Percentiles rank a stretch among this genome's conserved stretches.
Conservation (phyloP, 2,329 filamentous ascomycete genomes). For the Nothophoma quercina region DNA sequence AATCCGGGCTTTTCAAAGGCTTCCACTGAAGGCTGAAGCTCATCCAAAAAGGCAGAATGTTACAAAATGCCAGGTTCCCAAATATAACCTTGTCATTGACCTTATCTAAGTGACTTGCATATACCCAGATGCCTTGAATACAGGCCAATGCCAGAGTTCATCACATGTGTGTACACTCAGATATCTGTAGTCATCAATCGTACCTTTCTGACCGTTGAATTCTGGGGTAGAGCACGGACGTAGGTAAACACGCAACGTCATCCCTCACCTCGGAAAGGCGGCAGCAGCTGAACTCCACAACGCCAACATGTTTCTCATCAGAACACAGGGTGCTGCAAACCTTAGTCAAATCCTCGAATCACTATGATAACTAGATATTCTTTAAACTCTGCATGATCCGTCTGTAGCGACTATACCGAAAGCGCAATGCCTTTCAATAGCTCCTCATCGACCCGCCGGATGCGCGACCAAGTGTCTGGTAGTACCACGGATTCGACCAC, state of each 20-base stretch:
- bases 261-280: conserved; percentile 8
- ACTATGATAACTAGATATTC: background rate
- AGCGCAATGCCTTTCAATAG: conserved; percentile 16
- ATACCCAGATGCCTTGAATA: too few relatives aligned
- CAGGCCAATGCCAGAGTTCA: too few relatives aligned
- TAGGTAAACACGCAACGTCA: conserved; percentile 19
- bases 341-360: background rate
- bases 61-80: too few relatives aligned
- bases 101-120: too few relatives aligned
- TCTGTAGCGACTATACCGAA: background rate
- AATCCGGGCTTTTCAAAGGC: too few relatives aligned
- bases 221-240: conserved; percentile 26
- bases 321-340: background rate
- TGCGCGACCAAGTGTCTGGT: conserved; percentile 22
- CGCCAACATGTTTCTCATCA: background rate
- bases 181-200: too few relatives aligned
- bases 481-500: conserved; percentile 32
- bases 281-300: conserved; percentile 13
- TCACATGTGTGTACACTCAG: too few relatives aligned
- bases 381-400: background rate
- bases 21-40: too few relatives aligned
- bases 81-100: too few relatives aligned
- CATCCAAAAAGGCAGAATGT: too few relatives aligned
- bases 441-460: conserved; percentile 21
- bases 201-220: background rate